These are phyloP conservation scores for Annulohypoxylon moriforme DNA, from an alignment of 495 filamentous ascomycete species.

Conservation along the genomic window DNA sequence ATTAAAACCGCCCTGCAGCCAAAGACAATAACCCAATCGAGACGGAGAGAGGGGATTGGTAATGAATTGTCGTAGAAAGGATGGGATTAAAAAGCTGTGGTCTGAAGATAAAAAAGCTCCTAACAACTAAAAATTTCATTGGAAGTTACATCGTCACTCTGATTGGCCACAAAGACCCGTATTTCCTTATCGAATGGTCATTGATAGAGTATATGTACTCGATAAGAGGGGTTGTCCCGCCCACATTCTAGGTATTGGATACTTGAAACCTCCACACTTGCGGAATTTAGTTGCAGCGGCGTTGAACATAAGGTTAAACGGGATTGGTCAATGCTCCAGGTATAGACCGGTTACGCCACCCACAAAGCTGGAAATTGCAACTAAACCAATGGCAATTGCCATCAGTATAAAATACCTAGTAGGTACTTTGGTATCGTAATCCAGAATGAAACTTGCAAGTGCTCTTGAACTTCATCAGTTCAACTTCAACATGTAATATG, in stretches of 20 bases:
- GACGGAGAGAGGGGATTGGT: constrained; percentile 40
- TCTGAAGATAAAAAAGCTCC: constrained; percentile 37
- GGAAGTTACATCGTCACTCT: constrained; percentile 15
- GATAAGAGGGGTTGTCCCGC: neutral
- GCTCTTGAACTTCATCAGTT: neutral
- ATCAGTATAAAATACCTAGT: neutral
- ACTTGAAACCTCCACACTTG: neutral
- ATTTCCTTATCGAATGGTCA: constrained; percentile 21
- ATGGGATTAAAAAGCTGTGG: neutral
- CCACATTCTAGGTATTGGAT: constrained; percentile 9
- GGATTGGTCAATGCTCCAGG: constrained; percentile 22
- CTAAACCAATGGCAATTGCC: neutral
- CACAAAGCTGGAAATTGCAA: neutral
- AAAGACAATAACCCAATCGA: constrained; percentile 47
- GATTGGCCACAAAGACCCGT: constrained; percentile 16
- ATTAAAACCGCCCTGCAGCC: constrained; percentile 34
- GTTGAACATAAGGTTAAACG: constrained; percentile 2
- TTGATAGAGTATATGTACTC: constrained; percentile 8
- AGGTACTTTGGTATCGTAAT: no score
- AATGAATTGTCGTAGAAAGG: constrained; percentile 13
- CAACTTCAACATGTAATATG: neutral
- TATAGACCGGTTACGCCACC: neutral
- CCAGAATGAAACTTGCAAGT: no score
- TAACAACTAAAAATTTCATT: constrained; percentile 48
- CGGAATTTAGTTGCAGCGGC: constrained; percentile 19